Percentiles rank a stretch among this genome's conserved stretches.
Conservation (phyloP, 2,329 filamentous ascomycete genomes). For the Xylariaceae sp. region DNA sequence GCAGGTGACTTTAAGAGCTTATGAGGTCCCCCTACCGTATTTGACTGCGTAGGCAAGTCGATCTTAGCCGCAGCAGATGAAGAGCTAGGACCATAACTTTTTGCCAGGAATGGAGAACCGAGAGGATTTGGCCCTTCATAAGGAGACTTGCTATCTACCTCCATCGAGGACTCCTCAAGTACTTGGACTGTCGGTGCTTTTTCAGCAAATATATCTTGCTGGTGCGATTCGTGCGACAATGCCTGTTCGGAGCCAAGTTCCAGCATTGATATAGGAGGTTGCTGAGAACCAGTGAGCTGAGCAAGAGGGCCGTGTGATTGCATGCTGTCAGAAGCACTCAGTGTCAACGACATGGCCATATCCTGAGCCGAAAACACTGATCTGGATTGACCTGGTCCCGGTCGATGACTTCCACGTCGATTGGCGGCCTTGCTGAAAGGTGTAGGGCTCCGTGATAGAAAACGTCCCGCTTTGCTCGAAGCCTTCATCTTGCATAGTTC, state of each 20-base stretch:
- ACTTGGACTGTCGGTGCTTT: neutral
- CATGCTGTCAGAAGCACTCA: slow-evolving; percentile 62
- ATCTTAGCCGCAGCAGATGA: slow-evolving; percentile 42
- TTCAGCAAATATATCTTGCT: neutral
- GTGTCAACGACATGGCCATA: slow-evolving; percentile 57
- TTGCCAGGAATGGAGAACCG: slow-evolving; percentile 52
- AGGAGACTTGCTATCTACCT: neutral
- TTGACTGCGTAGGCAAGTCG: slow-evolving; percentile 39
- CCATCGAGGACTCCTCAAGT: slow-evolving; percentile 4
- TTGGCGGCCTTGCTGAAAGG: slow-evolving; percentile 49
- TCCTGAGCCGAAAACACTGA: slow-evolving; percentile 55
- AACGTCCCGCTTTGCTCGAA: slow-evolving; percentile 40
- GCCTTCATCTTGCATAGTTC: slow-evolving; percentile 57
- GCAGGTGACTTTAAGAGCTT: slow-evolving; percentile 51
- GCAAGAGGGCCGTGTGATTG: slow-evolving; percentile 57
- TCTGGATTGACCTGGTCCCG: slow-evolving; percentile 41
- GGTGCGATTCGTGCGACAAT: neutral
- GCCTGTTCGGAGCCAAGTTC: slow-evolving; percentile 13
- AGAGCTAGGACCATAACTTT: slow-evolving; percentile 58
- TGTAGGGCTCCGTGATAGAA: slow-evolving; percentile 50
- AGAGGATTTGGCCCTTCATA: slow-evolving; percentile 33
- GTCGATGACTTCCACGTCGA: slow-evolving; percentile 45
- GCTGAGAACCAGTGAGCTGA: slow-evolving; percentile 47
- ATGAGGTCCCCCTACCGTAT: slow-evolving; percentile 47
- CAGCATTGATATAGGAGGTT: slow-evolving; percentile 26